phyloP scores from a whole-genome alignment of 1,284 basidiomycete genomes.

The Cryptococcus sp. region DNA sequence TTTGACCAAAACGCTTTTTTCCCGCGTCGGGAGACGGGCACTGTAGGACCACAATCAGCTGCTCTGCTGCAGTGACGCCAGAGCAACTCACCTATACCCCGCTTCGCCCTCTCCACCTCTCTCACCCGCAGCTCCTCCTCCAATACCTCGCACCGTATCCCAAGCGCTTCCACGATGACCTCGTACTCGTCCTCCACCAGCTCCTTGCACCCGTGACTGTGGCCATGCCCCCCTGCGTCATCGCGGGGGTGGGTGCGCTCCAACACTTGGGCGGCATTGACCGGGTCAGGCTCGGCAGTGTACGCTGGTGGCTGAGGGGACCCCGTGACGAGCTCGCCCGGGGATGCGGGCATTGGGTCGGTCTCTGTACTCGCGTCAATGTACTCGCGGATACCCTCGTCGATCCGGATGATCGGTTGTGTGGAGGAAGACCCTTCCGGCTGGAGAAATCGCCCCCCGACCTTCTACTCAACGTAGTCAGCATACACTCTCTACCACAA shows the following conservation, averaged over 20 bases:
- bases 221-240: too few species aligned
- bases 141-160: slow-evolving; percentile 33
- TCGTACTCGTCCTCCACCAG: slow-evolving; percentile 33
- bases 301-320: slow-evolving; percentile 35
- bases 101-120: slow-evolving; percentile 16
- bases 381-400: slow-evolving; percentile 30
- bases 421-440: neutral
- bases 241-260: slow-evolving; percentile 32
- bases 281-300: slow-evolving; percentile 30
- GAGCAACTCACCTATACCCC: slow-evolving; percentile 17
- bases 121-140: slow-evolving; percentile 27
- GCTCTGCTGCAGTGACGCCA: neutral
- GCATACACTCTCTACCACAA: neutral
- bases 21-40: neutral
- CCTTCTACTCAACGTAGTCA: slow-evolving; percentile 16
- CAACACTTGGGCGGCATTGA: slow-evolving; percentile 27
- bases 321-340: slow-evolving; percentile 2
- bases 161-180: slow-evolving; percentile 23
- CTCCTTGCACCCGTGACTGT: neutral
- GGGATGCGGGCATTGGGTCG: slow-evolving; percentile 11
- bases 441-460: slow-evolving; percentile 12
- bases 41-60: neutral
- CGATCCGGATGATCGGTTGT: slow-evolving; percentile 21
- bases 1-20: slow-evolving; percentile 9
- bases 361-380: slow-evolving; percentile 28